These are phyloP conservation scores for Tetramitus jugosus DNA, from an alignment of 208 protist genomes.

Conservation along the genomic window DNA sequence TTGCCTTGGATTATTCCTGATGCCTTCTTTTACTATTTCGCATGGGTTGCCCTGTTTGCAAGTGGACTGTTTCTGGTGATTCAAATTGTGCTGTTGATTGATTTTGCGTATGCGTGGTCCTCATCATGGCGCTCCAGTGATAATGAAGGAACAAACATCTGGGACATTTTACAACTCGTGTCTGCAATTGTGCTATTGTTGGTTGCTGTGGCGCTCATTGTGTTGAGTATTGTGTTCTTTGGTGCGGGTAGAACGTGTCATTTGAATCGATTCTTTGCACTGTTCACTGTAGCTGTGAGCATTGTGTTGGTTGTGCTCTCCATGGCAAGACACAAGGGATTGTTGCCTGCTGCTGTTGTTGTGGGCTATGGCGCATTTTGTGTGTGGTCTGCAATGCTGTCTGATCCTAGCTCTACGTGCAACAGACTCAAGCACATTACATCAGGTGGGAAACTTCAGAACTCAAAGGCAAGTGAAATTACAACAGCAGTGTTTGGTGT, in stretches of 20 bases:
- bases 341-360: background rate
- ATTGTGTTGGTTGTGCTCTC: background rate
- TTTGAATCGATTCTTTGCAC: background rate
- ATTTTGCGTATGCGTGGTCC: background rate
- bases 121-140: background rate
- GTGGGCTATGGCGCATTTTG: background rate
- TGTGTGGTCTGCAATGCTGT: background rate
- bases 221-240: background rate
- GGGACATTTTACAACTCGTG: background rate
- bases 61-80: background rate
- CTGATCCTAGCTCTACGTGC: background rate
- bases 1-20: conserved; percentile 3
- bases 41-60: background rate
- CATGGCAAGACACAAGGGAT: background rate
- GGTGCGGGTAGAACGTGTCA: background rate
- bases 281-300: background rate
- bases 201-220: background rate
- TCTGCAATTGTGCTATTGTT: background rate
- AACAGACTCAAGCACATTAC: background rate
- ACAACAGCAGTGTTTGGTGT: background rate
- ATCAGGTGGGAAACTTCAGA: background rate
- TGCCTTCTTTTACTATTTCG: background rate
- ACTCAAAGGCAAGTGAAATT: background rate
- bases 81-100: conserved; percentile 13
- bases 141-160: background rate